Conservation (phyloP, 73 alveolate species). For the Tetrahymena malaccensis region DNA sequence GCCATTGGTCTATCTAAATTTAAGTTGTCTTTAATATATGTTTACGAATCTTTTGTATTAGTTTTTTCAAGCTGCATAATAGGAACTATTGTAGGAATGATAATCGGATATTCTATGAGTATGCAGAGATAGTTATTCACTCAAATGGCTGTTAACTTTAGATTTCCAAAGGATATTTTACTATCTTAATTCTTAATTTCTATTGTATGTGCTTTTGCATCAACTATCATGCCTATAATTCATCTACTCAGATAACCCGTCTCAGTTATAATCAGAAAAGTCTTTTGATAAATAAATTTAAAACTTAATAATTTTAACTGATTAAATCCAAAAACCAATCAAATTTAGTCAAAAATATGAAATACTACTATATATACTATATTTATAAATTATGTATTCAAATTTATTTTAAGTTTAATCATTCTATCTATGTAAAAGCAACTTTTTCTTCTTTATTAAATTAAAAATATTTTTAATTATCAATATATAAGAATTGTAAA, state of each 20-base stretch:
- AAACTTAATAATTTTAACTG: no score
- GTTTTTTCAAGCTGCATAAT: conserved; percentile 80
- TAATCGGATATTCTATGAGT: conserved; percentile 94
- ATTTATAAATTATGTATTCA: no score
- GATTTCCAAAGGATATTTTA: conserved; percentile 32
- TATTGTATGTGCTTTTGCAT: not conserved
- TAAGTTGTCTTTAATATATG: conserved; percentile 66
- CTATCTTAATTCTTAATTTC: not conserved
- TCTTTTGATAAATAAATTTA: not conserved
- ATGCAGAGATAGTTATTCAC: conserved; percentile 79
- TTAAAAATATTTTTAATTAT: no score
- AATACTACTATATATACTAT: no score
- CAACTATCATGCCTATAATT: not conserved
- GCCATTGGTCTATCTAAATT: conserved; percentile 78
- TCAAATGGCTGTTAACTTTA: conserved; percentile 28
- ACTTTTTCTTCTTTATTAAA: no score
- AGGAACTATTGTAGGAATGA: conserved; percentile 90
- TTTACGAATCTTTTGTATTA: conserved; percentile 88
- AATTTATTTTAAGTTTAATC: no score
- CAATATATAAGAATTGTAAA: no score
- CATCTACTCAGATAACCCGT: not conserved
- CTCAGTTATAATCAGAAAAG: not conserved
- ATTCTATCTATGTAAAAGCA: no score
- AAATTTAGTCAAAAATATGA: no score
- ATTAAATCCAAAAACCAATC: not conserved